Evolutionary conservation across 1,284 basidiomycete genomes (phyloP), one percentile per base, ranked within the genome.

Genomic region (Apiotrichum sp.): DNA sequence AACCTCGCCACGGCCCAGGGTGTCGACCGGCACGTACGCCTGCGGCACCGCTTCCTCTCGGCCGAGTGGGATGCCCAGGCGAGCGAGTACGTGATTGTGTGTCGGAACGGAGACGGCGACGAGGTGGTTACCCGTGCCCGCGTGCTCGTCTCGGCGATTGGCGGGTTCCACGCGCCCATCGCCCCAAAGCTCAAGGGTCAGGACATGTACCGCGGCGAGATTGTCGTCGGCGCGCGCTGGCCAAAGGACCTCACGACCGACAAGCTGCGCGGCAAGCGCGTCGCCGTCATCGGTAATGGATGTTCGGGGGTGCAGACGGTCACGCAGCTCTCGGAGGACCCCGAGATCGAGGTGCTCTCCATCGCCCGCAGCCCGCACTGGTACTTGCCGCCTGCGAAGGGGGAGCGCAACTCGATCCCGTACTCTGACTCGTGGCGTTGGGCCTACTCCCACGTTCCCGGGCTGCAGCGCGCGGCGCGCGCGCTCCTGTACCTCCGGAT

Each of bases 221-320:
- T 65, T 6, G 36, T 65, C 16, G 63, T 65, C 49, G 53, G 64
- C 16, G 51, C 51, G 11, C 44, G 44, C 36, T 53, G 51, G 51
- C 51, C 51, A 7, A 35, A 39, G 14, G 51, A 53, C n/a, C 42
- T 52, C 46, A 35, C 36, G n/a, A 8, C 14, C 9, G 7, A 14
- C 6, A 43, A 36, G 6, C 36, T 46, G 22, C 22, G 38, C 7
- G 51, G 51, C 51, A 53, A 53, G 51, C 36, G 16, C 1, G 45
- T 53, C 38, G 51, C 51, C 9, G 45, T 53, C 6, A 44, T 53
- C 29, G 51, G 51, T 8, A 53, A 53, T 29, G 51, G 51, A 7
- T 53, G 51, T 44, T 59, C 56, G 22, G 66, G 63, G 57, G 55
- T 55, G n/a, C 67, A 68, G 53, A 52, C 64, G 14, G 57, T 66